phyloP scores from a whole-genome alignment of 495 filamentous ascomycete genomes.

The Xylona heveae region DNA sequence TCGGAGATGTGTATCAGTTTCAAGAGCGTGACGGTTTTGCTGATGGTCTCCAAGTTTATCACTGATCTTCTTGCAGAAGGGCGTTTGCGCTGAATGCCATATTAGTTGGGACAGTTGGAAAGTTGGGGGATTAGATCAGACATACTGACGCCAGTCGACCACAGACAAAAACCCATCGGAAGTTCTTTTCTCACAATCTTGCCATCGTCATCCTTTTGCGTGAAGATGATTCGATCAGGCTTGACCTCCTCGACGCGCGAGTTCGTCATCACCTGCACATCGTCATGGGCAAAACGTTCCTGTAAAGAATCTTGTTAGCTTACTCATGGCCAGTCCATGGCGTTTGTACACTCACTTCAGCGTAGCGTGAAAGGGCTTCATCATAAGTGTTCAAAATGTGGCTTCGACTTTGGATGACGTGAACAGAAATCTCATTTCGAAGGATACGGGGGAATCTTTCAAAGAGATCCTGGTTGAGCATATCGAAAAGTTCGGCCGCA shows the following conservation, averaged over 20 bases:
- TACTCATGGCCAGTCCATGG: too few species aligned
- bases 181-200: slow-evolving; percentile 69
- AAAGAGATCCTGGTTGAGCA: slow-evolving; percentile 86
- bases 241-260: slow-evolving; percentile 77
- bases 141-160: slow-evolving; percentile 80
- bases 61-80: slow-evolving; percentile 54
- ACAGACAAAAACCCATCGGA: slow-evolving; percentile 89
- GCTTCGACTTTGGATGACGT: slow-evolving; percentile 79
- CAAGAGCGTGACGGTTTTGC: slow-evolving; percentile 75
- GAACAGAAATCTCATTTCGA: slow-evolving; percentile 91
- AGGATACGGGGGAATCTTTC: slow-evolving; percentile 70
- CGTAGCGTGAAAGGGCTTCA: slow-evolving; percentile 77
- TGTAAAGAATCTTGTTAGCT: too few species aligned
- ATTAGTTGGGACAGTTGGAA: background rate
- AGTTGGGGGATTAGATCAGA: slow-evolving; percentile 3
- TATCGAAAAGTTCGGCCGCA: slow-evolving; percentile 85
- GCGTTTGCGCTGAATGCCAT: slow-evolving; percentile 38
- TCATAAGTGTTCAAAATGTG: slow-evolving; percentile 99
- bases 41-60: slow-evolving; percentile 49
- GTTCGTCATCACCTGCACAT: slow-evolving; percentile 79
- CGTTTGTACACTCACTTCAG: too few species aligned
- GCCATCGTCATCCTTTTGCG: slow-evolving; percentile 53
- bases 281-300: slow-evolving; percentile 69
- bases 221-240: slow-evolving; percentile 67
- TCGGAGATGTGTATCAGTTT: slow-evolving; percentile 88